Evolutionary conservation across 2,329 filamentous ascomycete genomes (phyloP).

Genomic region (Aureobasidium vineae): DNA sequence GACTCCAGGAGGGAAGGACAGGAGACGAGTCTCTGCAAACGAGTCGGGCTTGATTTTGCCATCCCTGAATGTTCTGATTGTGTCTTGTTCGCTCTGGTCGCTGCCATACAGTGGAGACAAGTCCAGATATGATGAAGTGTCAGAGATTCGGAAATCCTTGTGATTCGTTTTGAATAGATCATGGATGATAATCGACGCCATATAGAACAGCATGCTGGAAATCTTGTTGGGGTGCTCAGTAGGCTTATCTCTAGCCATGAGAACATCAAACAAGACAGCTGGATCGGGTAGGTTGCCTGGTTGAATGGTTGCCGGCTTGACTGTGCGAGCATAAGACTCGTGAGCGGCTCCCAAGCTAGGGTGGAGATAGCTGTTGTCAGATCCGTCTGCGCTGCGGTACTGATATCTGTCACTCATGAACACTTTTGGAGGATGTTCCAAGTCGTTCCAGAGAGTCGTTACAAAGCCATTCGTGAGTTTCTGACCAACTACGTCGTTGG

Average conservation of each 20-base stretch:
- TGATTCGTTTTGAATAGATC: slow-evolving; percentile 66
- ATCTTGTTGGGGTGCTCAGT: slow-evolving; percentile 68
- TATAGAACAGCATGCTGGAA: slow-evolving; percentile 71
- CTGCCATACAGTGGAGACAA: slow-evolving; percentile 71
- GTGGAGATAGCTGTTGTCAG: slow-evolving; percentile 57
- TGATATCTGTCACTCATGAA: slow-evolving; percentile 48
- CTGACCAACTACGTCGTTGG: slow-evolving; percentile 43
- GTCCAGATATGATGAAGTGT: slow-evolving; percentile 73
- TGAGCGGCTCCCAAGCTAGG: slow-evolving; percentile 64
- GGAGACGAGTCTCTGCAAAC: slow-evolving; percentile 63
- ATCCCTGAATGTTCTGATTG: slow-evolving; percentile 62
- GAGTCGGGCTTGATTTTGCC: slow-evolving; percentile 71
- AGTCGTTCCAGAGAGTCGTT: slow-evolving; percentile 49
- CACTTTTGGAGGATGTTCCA: slow-evolving; percentile 49
- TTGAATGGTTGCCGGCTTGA: slow-evolving; percentile 57
- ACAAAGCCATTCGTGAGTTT: slow-evolving; percentile 47
- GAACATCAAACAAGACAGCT: slow-evolving; percentile 64
- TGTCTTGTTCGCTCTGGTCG: slow-evolving; percentile 64
- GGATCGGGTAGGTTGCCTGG: slow-evolving; percentile 63
- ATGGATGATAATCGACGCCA: slow-evolving; percentile 64
- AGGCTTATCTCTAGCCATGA: slow-evolving; percentile 63
- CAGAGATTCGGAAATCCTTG: slow-evolving; percentile 60
- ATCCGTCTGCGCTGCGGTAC: slow-evolving; percentile 52
- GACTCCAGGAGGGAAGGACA: slow-evolving; percentile 68
- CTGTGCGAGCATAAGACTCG: slow-evolving; percentile 66